phyloP scores from a whole-genome alignment of 495 filamentous ascomycete genomes.

The Tuber aestivum region DNA sequence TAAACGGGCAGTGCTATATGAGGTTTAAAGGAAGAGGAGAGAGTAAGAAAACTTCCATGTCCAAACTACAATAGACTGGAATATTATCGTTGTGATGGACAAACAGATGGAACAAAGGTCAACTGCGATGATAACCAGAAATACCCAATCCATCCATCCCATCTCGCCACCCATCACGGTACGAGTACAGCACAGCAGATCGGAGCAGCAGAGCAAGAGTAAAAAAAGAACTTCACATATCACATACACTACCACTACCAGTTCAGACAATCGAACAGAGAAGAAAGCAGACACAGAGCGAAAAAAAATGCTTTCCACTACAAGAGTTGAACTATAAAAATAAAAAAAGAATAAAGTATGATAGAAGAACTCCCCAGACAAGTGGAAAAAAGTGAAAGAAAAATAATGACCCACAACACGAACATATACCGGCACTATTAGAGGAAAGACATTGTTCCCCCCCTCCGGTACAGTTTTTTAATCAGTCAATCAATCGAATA shows the following conservation, averaged over 20 bases:
- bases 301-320: neutral
- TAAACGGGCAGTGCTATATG: neutral
- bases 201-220: neutral
- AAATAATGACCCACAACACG: constrained; percentile 9
- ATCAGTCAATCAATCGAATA: neutral
- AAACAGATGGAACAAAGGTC: neutral
- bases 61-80: neutral
- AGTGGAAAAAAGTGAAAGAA: constrained; percentile 21
- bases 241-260: neutral
- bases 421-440: constrained; percentile 3
- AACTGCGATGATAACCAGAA: neutral
- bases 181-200: neutral
- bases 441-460: neutral
- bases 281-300: neutral
- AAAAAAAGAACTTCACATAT: neutral
- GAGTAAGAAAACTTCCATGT: neutral
- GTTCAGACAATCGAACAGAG: neutral
- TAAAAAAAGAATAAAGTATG: constrained; percentile 12
- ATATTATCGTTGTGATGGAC: neutral
- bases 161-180: neutral
- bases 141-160: neutral
- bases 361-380: constrained; percentile 2
- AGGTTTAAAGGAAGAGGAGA: neutral
- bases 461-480: neutral
- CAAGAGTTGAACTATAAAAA: neutral